These are phyloP conservation scores for Cruciata laevipes DNA, from an alignment of 257 asterid genomes.

Conservation along the genomic window DNA sequence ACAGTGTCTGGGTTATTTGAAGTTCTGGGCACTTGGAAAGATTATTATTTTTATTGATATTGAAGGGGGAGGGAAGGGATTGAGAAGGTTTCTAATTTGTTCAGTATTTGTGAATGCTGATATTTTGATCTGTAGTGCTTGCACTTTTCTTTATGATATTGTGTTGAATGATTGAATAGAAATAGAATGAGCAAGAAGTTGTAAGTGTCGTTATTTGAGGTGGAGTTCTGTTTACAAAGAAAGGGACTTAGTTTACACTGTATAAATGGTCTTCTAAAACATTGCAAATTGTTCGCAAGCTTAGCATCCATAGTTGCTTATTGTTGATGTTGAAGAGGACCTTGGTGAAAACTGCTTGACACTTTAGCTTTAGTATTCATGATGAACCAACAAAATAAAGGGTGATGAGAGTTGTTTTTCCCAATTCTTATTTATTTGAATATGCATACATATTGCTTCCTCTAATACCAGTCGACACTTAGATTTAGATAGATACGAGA, in stretches of 20 bases:
- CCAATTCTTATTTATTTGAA: not conserved
- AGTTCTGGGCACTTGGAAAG: not conserved
- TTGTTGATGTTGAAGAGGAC: not conserved
- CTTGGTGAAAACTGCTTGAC: not conserved
- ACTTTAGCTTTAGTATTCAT: not conserved
- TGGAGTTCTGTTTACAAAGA: not conserved
- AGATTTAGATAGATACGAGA: not conserved
- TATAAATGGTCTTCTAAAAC: not conserved
- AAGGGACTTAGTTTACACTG: not conserved
- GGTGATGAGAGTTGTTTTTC: not conserved
- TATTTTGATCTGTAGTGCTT: not conserved
- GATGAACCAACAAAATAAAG: not conserved
- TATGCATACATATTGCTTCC: not conserved
- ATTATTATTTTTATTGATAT: not conserved
- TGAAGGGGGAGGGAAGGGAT: not conserved
- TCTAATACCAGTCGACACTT: not conserved
- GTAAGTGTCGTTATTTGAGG: not conserved
- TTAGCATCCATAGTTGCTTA: slow-evolving; percentile 5
- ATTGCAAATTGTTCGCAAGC: not conserved
- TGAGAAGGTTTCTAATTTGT: not conserved
- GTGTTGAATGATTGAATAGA: too few species aligned
- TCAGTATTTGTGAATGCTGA: not conserved
- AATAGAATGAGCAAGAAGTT: not conserved
- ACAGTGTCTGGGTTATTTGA: not conserved
- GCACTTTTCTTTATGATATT: not conserved